Evolutionary conservation across 305 asterid genomes (phyloP), one percentile per base, ranked within the genome.

Genomic region (Plantago rigida): DNA sequence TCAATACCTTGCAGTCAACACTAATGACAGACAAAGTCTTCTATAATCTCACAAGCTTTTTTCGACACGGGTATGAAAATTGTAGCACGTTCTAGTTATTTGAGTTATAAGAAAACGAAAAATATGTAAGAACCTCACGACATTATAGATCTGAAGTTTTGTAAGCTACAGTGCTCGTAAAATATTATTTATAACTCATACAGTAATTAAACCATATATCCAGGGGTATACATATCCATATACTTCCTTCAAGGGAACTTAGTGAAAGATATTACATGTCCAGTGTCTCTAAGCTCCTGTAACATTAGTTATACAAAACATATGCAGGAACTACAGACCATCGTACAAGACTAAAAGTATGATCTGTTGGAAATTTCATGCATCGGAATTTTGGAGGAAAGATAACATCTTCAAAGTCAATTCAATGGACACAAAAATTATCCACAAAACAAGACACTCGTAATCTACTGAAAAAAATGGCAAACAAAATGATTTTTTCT

Each of bases 401-500:
- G 45, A 54, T 28, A 54, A 29, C 15, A 13, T 29, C 44, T 28
- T 54, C 22, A 53, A 29, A 54, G 46, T 2, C 46, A 28, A 54
- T 54, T 13, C 13, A n/a, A 14, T 53, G 58, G 56, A 9, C 29
- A 28, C 59, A 53, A 53, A 13, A 26, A 17, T 28, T 9, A 4
- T 28, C 42, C 42, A 26, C 29, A 53, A 54, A 9, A 54, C 34
- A 28, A 41, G 34, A 53, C 19, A 28, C n/a, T 29, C 31, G 5
- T 11, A 39, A 26, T 36, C 19, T 17, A 12, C 22, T 41, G 46
- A 41, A 41, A 9, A 9, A 0, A 10, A 41, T 41, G 42, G 42
- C 39, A 22, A 28, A 60, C 66, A 11, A 59, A 49, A 47, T 48
- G 22, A 64, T 56, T 12, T 57, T 50, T 53, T 1, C 13, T 52